Evolutionary conservation across 345 rosid species (phyloP), one percentile per base, ranked within the genome.

Genomic region (Ailanthus altissimus): DNA sequence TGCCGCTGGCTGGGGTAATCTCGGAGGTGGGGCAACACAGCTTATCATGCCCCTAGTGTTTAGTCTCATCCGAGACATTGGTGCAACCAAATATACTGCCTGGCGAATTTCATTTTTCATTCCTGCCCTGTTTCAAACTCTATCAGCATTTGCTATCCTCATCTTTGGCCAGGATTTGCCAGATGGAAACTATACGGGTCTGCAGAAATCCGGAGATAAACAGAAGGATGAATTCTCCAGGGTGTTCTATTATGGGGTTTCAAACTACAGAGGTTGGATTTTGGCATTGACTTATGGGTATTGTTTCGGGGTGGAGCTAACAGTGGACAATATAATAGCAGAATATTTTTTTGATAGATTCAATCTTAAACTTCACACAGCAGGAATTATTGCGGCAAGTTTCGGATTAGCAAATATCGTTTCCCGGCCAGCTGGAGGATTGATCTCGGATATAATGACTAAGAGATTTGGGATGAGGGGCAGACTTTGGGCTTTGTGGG

Each of bases 1-100:
- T 16, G 90, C 97, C n/a, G 97, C 88, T 1, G 98, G 98, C 0
- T 94, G 98, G 97, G 98, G 97, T 20, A 94, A 92, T 74, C 91
- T 94, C 0, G 98, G 98, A 2, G 98, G 98, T 0, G 98, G 97
- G 0, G 94, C 94, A 60, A 90, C 97, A 25, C 98, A 94, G 80
- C 90, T 94, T 50, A 88, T 94, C 83, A 92, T 94, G 98, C 98
- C 98, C 0, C 42, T 91, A 0, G 91, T 94, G 23, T 92, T 90
- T 70, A 42, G 79, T n/a, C 5, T 84, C 74, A 88, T 92, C 74
- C 83, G 82, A 42, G 75, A 82, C 67, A 78, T 87, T 18, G 94
- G 98, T 58, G 91, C 90, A 28, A 75, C 80, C 67, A 86, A 89
- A 70, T 94, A 90, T 72, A 91, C 97, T 25, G 97, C 98, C 38